Conservation (phyloP, 2,329 filamentous ascomycete species). For the Phialemonium atrogriseum region DNA sequence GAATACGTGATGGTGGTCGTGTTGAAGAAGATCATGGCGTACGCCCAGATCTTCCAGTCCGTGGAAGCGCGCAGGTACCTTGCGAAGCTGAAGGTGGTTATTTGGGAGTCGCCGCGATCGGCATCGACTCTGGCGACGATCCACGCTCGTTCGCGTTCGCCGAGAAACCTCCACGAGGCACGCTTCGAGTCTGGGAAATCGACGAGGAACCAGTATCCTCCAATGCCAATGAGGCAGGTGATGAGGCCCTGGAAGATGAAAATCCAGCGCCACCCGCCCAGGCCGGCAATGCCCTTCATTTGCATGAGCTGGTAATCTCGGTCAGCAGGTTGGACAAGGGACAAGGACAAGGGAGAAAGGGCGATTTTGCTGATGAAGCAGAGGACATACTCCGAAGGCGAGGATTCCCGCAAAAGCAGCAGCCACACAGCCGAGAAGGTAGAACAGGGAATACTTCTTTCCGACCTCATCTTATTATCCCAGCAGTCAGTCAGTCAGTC, state of each 20-base stretch:
- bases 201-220: conserved; percentile 49
- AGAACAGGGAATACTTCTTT: conserved; percentile 61
- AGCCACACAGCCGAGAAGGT: conserved; percentile 58
- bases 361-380: accelerated
- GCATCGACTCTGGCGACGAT: conserved; percentile 43
- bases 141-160: conserved; percentile 40
- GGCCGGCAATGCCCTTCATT: conserved; percentile 44
- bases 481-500: conserved; percentile 3
- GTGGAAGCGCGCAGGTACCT: conserved; percentile 37
- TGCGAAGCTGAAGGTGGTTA: conserved; percentile 41
- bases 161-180: conserved; percentile 44
- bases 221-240: conserved; percentile 42
- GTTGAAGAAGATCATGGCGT: conserved; percentile 53
- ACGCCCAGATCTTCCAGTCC: conserved; percentile 55
- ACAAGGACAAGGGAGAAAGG: not conserved
- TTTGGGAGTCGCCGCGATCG: conserved; percentile 48
- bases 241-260: conserved; percentile 48
- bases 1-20: conserved; percentile 67
- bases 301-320: conserved; percentile 43
- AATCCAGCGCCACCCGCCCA: conserved; percentile 61
- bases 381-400: conserved; percentile 50
- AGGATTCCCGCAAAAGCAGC: conserved; percentile 61
- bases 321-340: not conserved
- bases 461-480: conserved; percentile 60
- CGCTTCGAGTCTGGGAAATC: conserved; percentile 54